Evolutionary conservation across 1,139 yeast genomes (phyloP), one percentile per base, ranked within the genome.

Genomic region (Saccharomyces hybrid): DNA sequence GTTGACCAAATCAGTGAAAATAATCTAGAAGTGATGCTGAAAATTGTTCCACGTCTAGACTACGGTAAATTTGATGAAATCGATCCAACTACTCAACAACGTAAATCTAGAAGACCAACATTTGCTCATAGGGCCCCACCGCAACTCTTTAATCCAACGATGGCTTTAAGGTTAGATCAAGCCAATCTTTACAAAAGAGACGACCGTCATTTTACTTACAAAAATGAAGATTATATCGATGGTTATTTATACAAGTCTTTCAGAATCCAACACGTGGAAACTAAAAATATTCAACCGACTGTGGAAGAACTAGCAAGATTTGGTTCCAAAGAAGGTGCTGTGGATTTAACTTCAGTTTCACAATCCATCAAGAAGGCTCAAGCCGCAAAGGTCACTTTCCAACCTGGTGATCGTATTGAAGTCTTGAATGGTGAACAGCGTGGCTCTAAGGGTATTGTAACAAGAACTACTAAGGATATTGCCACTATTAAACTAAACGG

Each of bases 331-430:
- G 86, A 82, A 58, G 90, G 87, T 54, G 93, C 91, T 19, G 80
- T 93, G 62, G 98, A 93, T 69, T 76, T 93, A 57, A 83, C 89
- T 3, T 83, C 91, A 1, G 82, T 93, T 59, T 95, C 97, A 1
- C 89, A 90, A 58, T 82, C 91, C 19, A 77, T 93, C 64, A 88
- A 87, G 67, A 82, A 81, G 57, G 78, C 86, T 42, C 75, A 78
- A 51, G 78, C 82, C 19, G 75, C 78, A 25, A 74, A 77, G 27
- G 77, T 84, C 27, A 75, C 79, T 6, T 93, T 91, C 75, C 97
- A 89, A 70, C 89, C 95, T 3, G 98, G 97, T 61, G 99, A 93
- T 69, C 82, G 88, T 66, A 97, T 93, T 52, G 97, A 91, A 71
- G 86, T 93, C 50, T 79, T 87, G 57, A 82, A 84, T 62, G 99